phyloP scores from a whole-genome alignment of 225 moss, liverwort and hornwort genomes.

The Physcomitrellopsis africana region DNA sequence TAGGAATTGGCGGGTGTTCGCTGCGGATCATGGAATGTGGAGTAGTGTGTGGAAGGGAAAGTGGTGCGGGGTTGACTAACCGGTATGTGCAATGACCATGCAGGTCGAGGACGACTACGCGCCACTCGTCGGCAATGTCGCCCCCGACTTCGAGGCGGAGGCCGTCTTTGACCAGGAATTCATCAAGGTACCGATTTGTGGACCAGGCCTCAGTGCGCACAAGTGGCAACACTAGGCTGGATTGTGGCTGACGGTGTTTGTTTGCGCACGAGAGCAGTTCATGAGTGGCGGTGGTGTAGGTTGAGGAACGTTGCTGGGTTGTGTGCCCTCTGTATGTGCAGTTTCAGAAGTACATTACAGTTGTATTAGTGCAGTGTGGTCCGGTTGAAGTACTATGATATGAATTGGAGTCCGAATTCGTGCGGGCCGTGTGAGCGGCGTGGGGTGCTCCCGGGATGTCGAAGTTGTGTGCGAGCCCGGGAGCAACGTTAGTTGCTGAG shows the following conservation, averaged over 20 bases:
- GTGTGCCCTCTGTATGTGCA: conserved; percentile 30
- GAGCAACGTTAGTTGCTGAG: not conserved
- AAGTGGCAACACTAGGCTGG: not conserved
- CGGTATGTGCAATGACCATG: not conserved
- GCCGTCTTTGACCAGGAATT: conserved; percentile 98
- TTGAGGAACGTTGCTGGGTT: conserved; percentile 21
- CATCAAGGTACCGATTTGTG: conserved; percentile 57
- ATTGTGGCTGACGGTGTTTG: conserved; percentile 24
- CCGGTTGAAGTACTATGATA: not conserved
- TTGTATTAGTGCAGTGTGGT: not conserved
- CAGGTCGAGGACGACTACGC: conserved; percentile 37
- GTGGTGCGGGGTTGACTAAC: too few species aligned
- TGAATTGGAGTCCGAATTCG: too few species aligned
- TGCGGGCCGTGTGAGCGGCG: too few species aligned
- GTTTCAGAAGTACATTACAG: too few species aligned
- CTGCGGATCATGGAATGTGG: too few species aligned
- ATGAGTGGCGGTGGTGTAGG: conserved; percentile 25
- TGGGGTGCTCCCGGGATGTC: not conserved
- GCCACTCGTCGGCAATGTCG: conserved; percentile 79
- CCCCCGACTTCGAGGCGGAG: conserved; percentile 96
- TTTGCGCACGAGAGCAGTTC: conserved; percentile 38
- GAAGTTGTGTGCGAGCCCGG: not conserved
- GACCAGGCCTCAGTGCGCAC: not conserved
- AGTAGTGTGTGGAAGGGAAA: too few species aligned
- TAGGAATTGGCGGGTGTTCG: too few species aligned